phyloP scores from a whole-genome alignment of 202 grass and related monocot genomes.

The Bolboschoenoplectus hybrid region DNA sequence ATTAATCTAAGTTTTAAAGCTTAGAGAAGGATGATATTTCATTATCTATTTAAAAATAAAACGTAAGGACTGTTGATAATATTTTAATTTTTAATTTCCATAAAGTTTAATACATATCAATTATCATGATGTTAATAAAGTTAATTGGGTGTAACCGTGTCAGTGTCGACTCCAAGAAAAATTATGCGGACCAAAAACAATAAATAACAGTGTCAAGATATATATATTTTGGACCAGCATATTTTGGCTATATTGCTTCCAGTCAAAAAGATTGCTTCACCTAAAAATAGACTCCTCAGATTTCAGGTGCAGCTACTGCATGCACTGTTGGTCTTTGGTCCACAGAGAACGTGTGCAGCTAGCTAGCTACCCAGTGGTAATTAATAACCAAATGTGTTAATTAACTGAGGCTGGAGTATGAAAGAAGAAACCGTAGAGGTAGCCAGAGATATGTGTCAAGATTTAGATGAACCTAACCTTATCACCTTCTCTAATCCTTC shows the following conservation, averaged over 20 bases:
- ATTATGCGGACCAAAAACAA: neutral
- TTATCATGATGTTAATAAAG: neutral
- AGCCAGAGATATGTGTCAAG: constrained; percentile 26
- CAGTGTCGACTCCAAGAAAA: neutral
- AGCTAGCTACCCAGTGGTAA: neutral
- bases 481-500: constrained; percentile 39
- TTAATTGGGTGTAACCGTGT: neutral
- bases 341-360: constrained; percentile 24
- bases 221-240: neutral
- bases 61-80: too few species aligned
- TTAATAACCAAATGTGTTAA: constrained; percentile 36
- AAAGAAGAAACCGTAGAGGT: constrained; percentile 46
- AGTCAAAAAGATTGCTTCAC: constrained; percentile 21
- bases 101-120: neutral
- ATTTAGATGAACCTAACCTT: constrained; percentile 61
- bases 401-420: constrained; percentile 49
- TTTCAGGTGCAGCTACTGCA: constrained; percentile 33
- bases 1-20: too few species aligned
- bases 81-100: neutral
- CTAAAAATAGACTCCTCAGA: constrained; percentile 25
- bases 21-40: too few species aligned
- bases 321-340: neutral
- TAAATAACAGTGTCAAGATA: neutral
- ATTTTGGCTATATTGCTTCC: neutral
- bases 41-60: too few species aligned